Base-by-base conservation (phyloP, 768 basidiomycete genomes). In the Gautieria morchelliformis region DNA sequence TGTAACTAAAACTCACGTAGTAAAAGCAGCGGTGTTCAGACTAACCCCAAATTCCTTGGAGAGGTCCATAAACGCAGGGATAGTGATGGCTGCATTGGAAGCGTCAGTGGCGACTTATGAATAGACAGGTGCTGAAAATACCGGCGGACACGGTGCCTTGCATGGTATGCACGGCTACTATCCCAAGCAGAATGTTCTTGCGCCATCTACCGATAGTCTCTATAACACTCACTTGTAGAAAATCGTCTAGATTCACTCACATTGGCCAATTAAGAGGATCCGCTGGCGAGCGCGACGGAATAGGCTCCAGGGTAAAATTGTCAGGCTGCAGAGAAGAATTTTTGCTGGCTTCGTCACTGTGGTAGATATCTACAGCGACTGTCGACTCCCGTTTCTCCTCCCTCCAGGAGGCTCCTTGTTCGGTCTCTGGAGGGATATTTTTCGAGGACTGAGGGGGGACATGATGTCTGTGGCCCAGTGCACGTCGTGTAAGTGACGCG, bases 1-100 rank as follows among this genome's bases (percentile, higher is more conserved):
- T 5, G 37, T 27, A 15, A 3, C 5, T 17, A 17, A 22, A 44
- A 44, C 52, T n/a, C 17, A 53, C 52, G 41, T 42, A 6, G 40
- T 17, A 53, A 3, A 53, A 17, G 52, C n/a, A 37, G 52, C 35
- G 11, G 19, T 53, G 17, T 39, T 40, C 24, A 53, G 17, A 37
- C 27, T 27, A 35, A 53, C 52, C 22, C 41, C 14, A 35, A 53
- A 53, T 37, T 53, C 52, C 37, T 53, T 37, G 33, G 52, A 53
- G 22, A 53, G 4, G 19, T 53, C 37, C 52, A 53, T 53, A 19
- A 53, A 53, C 37, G 52, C 52, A 15, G 52, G 52, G n/a, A 53
- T 53, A 1, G 35, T 24, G 8, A 53, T 53, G 4, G 32, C 52
- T 53, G 20, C 2, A 14, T 19, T 50, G 9, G n/a, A 22, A 50